Base-by-base conservation (phyloP, 164 flowering plant genomes). In the Malania oleifera region DNA sequence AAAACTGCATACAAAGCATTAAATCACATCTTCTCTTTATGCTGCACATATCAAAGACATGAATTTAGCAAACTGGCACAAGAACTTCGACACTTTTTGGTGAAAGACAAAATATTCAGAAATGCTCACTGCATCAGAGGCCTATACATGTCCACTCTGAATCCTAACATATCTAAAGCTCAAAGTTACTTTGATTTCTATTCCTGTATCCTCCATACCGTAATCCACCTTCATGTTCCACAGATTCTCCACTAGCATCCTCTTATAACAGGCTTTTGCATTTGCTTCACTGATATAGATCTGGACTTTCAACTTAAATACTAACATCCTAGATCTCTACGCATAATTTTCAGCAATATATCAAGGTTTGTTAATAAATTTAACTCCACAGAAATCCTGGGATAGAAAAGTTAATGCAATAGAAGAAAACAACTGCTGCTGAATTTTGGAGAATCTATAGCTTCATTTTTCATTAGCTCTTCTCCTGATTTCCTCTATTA, bases 401-500 rank as follows among this genome's bases (percentile, higher is more conserved):
- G 4, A 31, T n/a, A n/a, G n/a, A n/a, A n/a, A n/a, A n/a, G n/a
- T n/a, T n/a, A n/a, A n/a, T n/a, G n/a, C n/a, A n/a, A n/a, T n/a
- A n/a, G n/a, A n/a, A n/a, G n/a, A n/a, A n/a, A n/a, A n/a, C n/a
- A n/a, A n/a, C n/a, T n/a, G 35, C 35, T 31, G 35, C 35, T 31
- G 9, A 31, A 11, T 1, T 6, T 17, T 29, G 2, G 7, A 4
- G 6, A 14, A 53, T 35, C 17, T 19, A 7, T 15, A 39, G 5
- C 8, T 23, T 65, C 28, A 54, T 39, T 53, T 31, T 35, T 19
- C 19, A 26, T 22, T 59, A 8, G 26, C 57, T 49, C 68, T 63
- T 56, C 25, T 55, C 55, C 52, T 68, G 35, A 73, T 68, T 19
- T 56, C 65, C 26, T 70, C 75, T 29, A 74, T 67, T 67, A 83